Evolutionary conservation across 139 green algal genomes (phyloP).

Genomic region (Mychonastes homosphaera): DNA sequence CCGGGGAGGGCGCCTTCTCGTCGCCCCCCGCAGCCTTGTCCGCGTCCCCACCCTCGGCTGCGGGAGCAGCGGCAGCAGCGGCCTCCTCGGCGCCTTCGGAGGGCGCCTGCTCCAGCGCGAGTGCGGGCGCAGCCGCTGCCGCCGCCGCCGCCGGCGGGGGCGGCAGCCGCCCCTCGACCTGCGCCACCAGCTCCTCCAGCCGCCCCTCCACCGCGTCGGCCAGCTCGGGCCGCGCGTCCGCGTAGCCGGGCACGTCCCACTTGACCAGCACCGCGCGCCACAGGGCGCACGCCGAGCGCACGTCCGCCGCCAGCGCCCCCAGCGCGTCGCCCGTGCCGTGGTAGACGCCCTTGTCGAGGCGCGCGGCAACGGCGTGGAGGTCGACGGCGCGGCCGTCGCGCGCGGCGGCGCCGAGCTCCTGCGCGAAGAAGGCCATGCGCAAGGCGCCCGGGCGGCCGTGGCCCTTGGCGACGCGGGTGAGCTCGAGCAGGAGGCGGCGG

Average conservation of each 20-base stretch:
- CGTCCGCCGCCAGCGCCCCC: conserved; percentile 37
- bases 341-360: conserved; percentile 38
- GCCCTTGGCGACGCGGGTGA: conserved; percentile 5
- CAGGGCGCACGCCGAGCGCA: conserved; percentile 28
- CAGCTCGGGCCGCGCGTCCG: conserved; percentile 1
- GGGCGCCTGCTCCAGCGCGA: too few species aligned
- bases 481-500: conserved; percentile 19
- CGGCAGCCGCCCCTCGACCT: too few species aligned
- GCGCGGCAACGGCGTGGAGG: conserved; percentile 27
- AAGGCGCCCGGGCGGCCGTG: neutral
- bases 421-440: conserved; percentile 31
- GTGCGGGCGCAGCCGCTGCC: too few species aligned
- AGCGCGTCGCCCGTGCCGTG: conserved; percentile 18
- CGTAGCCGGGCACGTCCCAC: conserved; percentile 5
- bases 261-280: conserved; percentile 29
- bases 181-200: conserved; percentile 11
- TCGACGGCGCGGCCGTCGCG: conserved; percentile 20
- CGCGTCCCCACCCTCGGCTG: too few species aligned
- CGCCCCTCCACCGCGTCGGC: conserved; percentile 21
- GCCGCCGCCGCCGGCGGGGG: too few species aligned
- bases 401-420: conserved; percentile 14
- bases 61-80: too few species aligned
- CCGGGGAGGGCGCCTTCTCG: too few species aligned
- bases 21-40: too few species aligned
- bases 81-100: too few species aligned